Evolutionary conservation across 2,329 filamentous ascomycete genomes (phyloP).

Genomic region (Botrytis deweyae): DNA sequence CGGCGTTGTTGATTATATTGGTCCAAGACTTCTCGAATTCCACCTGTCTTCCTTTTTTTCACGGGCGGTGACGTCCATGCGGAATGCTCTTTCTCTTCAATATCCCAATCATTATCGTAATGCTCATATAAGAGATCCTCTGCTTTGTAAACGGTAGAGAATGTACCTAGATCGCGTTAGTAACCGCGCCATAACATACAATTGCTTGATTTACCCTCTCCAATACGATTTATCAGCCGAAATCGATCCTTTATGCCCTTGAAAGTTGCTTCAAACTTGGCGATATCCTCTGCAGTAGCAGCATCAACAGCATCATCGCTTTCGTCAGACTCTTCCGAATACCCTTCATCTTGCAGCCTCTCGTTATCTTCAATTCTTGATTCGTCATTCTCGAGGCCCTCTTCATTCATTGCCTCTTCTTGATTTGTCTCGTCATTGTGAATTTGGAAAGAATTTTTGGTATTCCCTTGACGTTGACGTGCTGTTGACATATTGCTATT

Average conservation of each 20-base stretch:
- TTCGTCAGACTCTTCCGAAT: conserved; percentile 53
- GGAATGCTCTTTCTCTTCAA: conserved; percentile 61
- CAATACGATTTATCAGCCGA: conserved; percentile 92
- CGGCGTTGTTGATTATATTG: conserved; percentile 43
- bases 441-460: conserved; percentile 41
- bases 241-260: conserved; percentile 81
- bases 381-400: conserved; percentile 41
- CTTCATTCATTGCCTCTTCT: conserved; percentile 38
- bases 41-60: conserved; percentile 51
- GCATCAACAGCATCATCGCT: conserved; percentile 62
- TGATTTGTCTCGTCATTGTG: conserved; percentile 42
- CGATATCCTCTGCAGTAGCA: conserved; percentile 80
- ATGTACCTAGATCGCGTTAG: conserved; percentile 66
- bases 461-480: conserved; percentile 32
- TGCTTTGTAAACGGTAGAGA: conserved; percentile 98
- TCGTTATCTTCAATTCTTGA: conserved; percentile 30
- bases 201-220: conserved; percentile 66
- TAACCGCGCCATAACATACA: background rate
- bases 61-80: conserved; percentile 69
- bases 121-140: conserved; percentile 84
- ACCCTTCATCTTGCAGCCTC: conserved; percentile 43
- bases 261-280: conserved; percentile 77
- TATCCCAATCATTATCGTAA: conserved; percentile 86
- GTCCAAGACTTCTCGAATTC: conserved; percentile 33
- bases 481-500: conserved; percentile 34